A percentile compares a stretch with the other conserved stretches of the same genome.
Evolutionary conservation across 306 rosid genomes (phyloP).

Genomic region (Erythrophleum fordii): DNA sequence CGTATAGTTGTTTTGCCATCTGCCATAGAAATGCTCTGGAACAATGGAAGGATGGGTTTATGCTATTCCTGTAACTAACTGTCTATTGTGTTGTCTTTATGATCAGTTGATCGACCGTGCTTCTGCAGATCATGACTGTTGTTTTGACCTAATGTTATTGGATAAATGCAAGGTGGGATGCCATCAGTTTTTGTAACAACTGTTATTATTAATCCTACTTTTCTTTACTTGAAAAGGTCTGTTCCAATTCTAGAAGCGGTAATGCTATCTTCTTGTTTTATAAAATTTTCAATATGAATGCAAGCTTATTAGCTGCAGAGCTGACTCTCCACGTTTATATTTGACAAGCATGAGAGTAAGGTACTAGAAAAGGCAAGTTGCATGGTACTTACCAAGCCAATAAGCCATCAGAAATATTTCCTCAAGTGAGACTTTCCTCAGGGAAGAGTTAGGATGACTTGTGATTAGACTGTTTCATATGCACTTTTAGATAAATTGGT

Average conservation of each 20-base stretch:
- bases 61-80: constrained; percentile 24
- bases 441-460: too few relatives aligned
- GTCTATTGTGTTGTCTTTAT: constrained; percentile 4
- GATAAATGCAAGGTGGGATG: constrained; percentile 20
- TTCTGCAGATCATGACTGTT: constrained; percentile 25
- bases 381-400: too few relatives aligned
- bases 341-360: neutral
- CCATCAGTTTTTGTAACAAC: constrained; percentile 37
- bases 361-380: neutral
- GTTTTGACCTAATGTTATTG: constrained; percentile 15
- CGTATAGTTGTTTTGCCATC: constrained; percentile 18
- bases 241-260: neutral
- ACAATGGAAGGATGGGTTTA: constrained; percentile 28
- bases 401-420: too few relatives aligned
- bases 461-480: too few relatives aligned
- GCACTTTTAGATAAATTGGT: too few relatives aligned
- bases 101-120: constrained; percentile 4
- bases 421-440: too few relatives aligned
- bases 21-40: constrained; percentile 8
- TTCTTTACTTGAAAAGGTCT: neutral
- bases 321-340: neutral
- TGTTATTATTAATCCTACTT: constrained; percentile 11
- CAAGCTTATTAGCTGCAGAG: too few relatives aligned
- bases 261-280: neutral
- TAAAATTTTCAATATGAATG: neutral